These are phyloP conservation scores for Tubosaeta sp. DNA, from an alignment of 768 basidiomycete genomes.

Conservation along the genomic window DNA sequence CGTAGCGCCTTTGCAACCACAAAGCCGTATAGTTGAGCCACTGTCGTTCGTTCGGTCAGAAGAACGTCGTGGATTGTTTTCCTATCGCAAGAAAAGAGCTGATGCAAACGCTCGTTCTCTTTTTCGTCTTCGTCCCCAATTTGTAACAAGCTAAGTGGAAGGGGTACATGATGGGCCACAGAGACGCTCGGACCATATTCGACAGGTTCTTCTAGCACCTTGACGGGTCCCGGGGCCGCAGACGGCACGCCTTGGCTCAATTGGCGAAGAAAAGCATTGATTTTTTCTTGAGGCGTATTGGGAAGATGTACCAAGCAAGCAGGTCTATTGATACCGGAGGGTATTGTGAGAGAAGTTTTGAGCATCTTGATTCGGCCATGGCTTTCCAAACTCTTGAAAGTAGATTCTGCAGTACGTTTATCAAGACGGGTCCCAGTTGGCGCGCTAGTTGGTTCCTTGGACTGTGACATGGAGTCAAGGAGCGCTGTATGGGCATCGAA, in stretches of 20 bases:
- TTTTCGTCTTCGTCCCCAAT: background rate
- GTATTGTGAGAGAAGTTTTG: constrained; percentile 56
- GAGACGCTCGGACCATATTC: constrained; percentile 49
- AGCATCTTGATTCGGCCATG: constrained; percentile 68
- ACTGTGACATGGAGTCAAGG: constrained; percentile 50
- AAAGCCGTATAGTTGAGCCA: background rate
- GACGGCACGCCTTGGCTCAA: constrained; percentile 38
- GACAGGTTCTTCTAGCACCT: constrained; percentile 50
- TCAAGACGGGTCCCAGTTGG: constrained; percentile 67
- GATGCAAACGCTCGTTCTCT: background rate
- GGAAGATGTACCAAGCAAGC: constrained; percentile 66
- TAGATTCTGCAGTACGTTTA: constrained; percentile 62
- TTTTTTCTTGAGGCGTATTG: constrained; percentile 44
- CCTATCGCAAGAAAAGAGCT: background rate
- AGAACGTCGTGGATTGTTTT: background rate
- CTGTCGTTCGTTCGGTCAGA: background rate
- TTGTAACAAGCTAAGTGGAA: background rate
- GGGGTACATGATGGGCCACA: constrained; percentile 6
- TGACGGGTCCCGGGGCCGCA: constrained; percentile 34
- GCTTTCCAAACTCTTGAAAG: constrained; percentile 57
- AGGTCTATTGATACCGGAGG: constrained; percentile 55
- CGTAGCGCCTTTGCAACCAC: background rate
- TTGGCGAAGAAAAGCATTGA: constrained; percentile 57
- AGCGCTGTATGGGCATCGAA: constrained; percentile 61
- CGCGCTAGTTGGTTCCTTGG: constrained; percentile 67